Conservation (phyloP, 2,329 filamentous ascomycete species). For the Xylariaceae sp. region DNA sequence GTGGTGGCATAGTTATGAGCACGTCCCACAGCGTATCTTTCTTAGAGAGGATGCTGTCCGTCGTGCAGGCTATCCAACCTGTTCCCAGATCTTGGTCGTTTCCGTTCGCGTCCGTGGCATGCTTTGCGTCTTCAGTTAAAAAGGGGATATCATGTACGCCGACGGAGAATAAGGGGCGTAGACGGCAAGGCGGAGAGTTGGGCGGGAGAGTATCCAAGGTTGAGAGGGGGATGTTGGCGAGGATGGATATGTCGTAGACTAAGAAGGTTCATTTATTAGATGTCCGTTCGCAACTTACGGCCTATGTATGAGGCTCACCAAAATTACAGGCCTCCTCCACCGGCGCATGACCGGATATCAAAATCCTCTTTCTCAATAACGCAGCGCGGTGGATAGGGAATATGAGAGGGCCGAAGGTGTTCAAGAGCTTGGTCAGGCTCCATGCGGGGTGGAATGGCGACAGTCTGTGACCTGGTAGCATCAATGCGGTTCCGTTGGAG, state of each 20-base stretch:
- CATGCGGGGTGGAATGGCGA: constrained; percentile 81
- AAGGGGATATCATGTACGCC: constrained; percentile 89
- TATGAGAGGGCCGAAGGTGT: constrained; percentile 83
- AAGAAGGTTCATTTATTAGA: constrained; percentile 16
- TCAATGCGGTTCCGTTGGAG: constrained; percentile 57
- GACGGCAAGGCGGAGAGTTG: constrained; percentile 57
- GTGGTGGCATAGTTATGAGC: constrained; percentile 73
- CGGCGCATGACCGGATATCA: constrained; percentile 82
- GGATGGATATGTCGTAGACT: constrained; percentile 93
- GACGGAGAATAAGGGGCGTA: constrained; percentile 84
- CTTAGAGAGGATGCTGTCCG: constrained; percentile 84
- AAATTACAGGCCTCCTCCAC: constrained; percentile 85
- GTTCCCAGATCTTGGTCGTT: constrained; percentile 46
- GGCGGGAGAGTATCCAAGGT: constrained; percentile 66
- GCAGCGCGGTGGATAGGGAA: constrained; percentile 89
- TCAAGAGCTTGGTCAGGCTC: constrained; percentile 71
- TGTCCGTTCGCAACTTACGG: not conserved
- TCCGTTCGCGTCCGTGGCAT: constrained; percentile 31
- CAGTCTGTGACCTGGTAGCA: constrained; percentile 61
- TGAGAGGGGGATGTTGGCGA: constrained; percentile 80
- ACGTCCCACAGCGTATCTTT: constrained; percentile 88
- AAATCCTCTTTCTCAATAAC: constrained; percentile 78
- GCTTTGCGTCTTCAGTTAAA: constrained; percentile 59
- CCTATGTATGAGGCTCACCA: constrained; percentile 51
- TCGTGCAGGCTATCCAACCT: constrained; percentile 93